Evolutionary conservation across 2,329 filamentous ascomycete genomes (phyloP), one percentile per base, ranked within the genome.

Genomic region (Hymenoscyphus fraxineus): DNA sequence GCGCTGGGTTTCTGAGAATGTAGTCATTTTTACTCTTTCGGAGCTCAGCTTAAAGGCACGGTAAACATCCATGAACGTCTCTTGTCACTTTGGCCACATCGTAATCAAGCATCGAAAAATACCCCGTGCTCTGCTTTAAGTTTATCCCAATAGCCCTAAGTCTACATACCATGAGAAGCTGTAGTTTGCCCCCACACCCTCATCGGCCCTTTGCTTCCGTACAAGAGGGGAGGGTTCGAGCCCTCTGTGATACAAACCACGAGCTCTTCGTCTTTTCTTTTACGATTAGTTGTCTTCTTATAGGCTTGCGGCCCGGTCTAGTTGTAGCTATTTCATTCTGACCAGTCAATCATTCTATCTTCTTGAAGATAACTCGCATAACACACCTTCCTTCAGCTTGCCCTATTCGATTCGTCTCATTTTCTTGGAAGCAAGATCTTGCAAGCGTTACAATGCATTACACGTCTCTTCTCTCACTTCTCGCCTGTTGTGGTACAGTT

Each of bases 361-460:
- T 51, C 7, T 51, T 51, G 44, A 22, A 9, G 44, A 16, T 51
- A 16, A 51, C 13, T 51, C 16, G 44, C 44, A 16, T 16, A 22
- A 16, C 6, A 5, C 15, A 22, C 44, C 19, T 6, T 51, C 44
- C 19, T 22, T 51, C 7, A 51, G 44, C 55, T 7, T 57, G 31
- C 27, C 12, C n/a, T 57, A 31, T 57, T 57, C 31, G 31, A 38
- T 31, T 16, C 22, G 16, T 3, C 35, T 57, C 31, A n/a, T 57
- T 38, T 31, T 38, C 32, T 15, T n/a, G 12, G 6, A 16, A n/a
- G n/a, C 51, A 41, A 31, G 60, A 57, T 57, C 38, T 41, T 16
- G 65, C 58, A 63, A 65, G 60, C 58, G 58, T 67, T 58, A 67
- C 65, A 67, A 67, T 67, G 65, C 63, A 59, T 67, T 67, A 60